Conservation (phyloP, 176 grass and related monocot genomes). For the Avena atlantica region DNA sequence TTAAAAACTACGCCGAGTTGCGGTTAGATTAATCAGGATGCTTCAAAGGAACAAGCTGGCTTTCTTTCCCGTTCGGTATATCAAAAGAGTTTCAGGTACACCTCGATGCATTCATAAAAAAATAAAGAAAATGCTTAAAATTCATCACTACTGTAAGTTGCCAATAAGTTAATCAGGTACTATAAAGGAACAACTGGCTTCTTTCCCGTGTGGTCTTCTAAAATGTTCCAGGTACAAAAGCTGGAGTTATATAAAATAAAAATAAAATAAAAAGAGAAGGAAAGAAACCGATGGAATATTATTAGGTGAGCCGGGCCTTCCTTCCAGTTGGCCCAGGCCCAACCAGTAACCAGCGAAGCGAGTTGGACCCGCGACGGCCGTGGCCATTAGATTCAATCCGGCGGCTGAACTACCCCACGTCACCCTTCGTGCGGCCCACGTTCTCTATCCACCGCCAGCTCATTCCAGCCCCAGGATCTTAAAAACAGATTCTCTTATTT, state of each 20-base stretch:
- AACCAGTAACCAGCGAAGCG: conserved; percentile 34
- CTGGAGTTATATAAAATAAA: background rate
- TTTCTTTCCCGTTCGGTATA: background rate
- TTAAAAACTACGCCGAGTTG: background rate
- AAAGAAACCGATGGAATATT: conserved; percentile 3
- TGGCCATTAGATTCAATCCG: background rate
- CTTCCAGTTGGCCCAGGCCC: background rate
- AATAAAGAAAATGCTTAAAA: background rate
- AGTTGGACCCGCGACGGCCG: background rate
- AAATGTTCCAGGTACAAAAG: background rate
- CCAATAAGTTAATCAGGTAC: background rate
- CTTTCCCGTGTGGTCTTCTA: background rate
- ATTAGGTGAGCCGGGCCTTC: conserved; percentile 14
- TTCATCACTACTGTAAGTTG: background rate
- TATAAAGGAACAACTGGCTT: background rate
- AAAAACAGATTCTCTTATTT: background rate
- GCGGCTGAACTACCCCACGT: background rate
- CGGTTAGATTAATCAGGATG: no score
- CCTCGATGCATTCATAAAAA: background rate
- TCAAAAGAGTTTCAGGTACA: background rate
- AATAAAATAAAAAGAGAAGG: background rate
- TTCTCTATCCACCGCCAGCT: conserved; percentile 25
- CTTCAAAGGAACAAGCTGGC: background rate
- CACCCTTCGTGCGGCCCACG: conserved; percentile 18
- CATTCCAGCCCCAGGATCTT: conserved; percentile 22